phyloP scores from a whole-genome alignment of 768 basidiomycete genomes.

The Cubamyces sp. region DNA sequence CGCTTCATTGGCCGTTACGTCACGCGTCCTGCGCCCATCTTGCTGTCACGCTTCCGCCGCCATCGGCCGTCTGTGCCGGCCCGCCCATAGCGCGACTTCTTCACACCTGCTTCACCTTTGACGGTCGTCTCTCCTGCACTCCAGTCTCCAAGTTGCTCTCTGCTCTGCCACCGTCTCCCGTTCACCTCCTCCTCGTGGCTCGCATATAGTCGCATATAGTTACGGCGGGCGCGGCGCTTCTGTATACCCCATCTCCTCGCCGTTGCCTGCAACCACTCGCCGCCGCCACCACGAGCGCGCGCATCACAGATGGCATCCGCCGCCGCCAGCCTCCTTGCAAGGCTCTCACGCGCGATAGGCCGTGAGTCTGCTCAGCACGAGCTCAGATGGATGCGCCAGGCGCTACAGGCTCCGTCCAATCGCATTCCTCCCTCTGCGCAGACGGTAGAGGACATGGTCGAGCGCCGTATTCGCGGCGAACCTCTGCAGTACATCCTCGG shows the following conservation, averaged over 20 bases:
- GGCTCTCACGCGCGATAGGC: conserved; percentile 41
- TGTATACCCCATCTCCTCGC: neutral
- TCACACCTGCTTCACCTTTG: neutral
- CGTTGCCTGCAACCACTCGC: neutral
- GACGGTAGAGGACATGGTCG: conserved; percentile 52
- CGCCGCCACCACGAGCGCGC: no score
- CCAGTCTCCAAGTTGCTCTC: no score
- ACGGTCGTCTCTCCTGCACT: no score
- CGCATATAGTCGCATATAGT: no score
- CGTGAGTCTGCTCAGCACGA: conserved; percentile 43
- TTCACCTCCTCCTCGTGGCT: no score
- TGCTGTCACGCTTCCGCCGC: conserved; percentile 17
- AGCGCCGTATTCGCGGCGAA: conserved; percentile 66
- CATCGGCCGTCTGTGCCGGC: conserved; percentile 3
- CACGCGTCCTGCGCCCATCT: conserved; percentile 10
- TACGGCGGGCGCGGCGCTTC: neutral
- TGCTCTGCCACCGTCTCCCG: no score
- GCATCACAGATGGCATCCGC: neutral
- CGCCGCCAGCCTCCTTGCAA: conserved; percentile 27
- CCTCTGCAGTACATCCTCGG: conserved; percentile 93
- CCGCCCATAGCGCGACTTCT: neutral
- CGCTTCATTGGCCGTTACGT: conserved; percentile 17
- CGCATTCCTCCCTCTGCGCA: conserved; percentile 2
- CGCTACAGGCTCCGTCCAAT: conserved; percentile 20
- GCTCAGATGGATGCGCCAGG: conserved; percentile 53